Evolutionary conservation across 495 filamentous ascomycete species (phyloP).

Genomic region (Emericellopsis terricola): DNA sequence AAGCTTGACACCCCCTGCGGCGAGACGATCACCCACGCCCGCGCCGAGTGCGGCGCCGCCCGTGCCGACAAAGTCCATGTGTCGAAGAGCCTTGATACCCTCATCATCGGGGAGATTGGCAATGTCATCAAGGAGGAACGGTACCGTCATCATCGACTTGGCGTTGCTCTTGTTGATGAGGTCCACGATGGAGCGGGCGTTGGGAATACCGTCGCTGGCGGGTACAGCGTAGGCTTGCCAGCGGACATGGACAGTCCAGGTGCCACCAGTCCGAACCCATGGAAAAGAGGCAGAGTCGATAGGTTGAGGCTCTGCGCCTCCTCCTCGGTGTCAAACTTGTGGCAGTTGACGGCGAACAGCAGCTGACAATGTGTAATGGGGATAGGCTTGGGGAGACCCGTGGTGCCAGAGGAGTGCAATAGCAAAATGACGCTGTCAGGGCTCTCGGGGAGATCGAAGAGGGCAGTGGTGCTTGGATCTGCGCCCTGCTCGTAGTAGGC

Average conservation of each 20-base stretch:
- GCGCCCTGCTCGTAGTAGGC: not conserved
- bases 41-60: constrained; percentile 15
- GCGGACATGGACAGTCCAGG: constrained; percentile 11
- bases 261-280: constrained; percentile 18
- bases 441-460: not conserved
- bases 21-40: constrained; percentile 5
- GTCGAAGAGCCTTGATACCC: constrained; percentile 6
- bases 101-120: constrained; percentile 4
- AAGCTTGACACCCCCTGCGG: constrained; percentile 8
- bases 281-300: constrained; percentile 20
- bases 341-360: not conserved
- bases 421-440: constrained; percentile 2
- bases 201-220: constrained; percentile 5
- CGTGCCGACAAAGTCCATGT: constrained; percentile 14
- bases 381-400: constrained; percentile 20
- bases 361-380: constrained; percentile 13
- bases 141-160: constrained; percentile 16
- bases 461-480: not conserved
- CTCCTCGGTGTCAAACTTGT: constrained; percentile 2
- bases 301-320: constrained; percentile 9
- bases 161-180: constrained; percentile 2
- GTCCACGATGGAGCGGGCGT: constrained; percentile 2
- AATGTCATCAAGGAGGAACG: constrained; percentile 19
- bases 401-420: constrained; percentile 3
- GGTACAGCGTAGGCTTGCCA: constrained; percentile 15